Conservation (phyloP, 208 protist genomes). For the Trypanosoma theileri region DNA sequence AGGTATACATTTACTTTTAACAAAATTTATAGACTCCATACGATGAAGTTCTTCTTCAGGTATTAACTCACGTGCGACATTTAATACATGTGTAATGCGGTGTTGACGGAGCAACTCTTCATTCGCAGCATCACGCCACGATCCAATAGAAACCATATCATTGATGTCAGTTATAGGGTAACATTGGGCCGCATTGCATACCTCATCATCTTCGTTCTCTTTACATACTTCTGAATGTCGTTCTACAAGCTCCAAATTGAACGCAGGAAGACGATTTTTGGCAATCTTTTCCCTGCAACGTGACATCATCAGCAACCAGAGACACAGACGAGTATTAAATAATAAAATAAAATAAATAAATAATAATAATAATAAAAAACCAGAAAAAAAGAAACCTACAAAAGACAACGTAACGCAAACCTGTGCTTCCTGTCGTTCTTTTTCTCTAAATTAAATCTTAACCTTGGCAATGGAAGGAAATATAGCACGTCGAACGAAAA, state of each 20-base stretch:
- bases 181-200: constrained; percentile 69
- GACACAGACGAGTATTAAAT: neutral
- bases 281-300: constrained; percentile 39
- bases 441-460: neutral
- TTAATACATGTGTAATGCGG: constrained; percentile 75
- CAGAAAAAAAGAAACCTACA: constrained; percentile 1
- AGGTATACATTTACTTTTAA: constrained; percentile 57
- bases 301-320: constrained; percentile 28
- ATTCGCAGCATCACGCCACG: constrained; percentile 70
- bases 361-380: neutral
- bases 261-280: constrained; percentile 46
- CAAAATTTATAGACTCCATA: constrained; percentile 29
- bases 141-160: constrained; percentile 61
- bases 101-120: constrained; percentile 41
- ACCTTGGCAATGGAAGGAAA: neutral
- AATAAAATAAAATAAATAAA: neutral
- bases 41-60: constrained; percentile 27
- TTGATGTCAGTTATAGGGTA: constrained; percentile 68
- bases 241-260: constrained; percentile 53
- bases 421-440: neutral
- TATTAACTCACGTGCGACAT: constrained; percentile 71
- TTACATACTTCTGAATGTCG: constrained; percentile 26
- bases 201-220: constrained; percentile 21
- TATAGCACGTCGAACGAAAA: neutral
- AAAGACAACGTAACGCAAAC: neutral